phyloP scores from a whole-genome alignment of 164 flowering plant species.

The Vitis amurensis region DNA sequence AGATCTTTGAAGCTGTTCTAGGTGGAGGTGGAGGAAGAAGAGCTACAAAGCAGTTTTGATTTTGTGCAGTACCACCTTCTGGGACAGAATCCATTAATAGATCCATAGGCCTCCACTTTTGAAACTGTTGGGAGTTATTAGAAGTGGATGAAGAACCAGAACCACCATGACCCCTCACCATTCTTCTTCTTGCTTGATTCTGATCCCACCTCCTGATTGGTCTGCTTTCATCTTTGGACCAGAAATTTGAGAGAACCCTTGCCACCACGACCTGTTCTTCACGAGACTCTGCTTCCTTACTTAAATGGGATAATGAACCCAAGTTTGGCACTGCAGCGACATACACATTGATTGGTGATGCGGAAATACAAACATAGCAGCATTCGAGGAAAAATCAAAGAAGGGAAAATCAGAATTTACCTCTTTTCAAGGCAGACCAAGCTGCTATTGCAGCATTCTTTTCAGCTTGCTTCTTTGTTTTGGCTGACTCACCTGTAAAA shows the following conservation, averaged over 20 bases:
- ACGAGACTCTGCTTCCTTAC: constrained; percentile 27
- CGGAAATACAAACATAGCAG: neutral
- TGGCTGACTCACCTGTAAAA: constrained; percentile 74
- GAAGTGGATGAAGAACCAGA: constrained; percentile 15
- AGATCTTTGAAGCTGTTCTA: constrained; percentile 31
- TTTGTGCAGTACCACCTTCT: constrained; percentile 24
- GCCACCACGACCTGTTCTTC: constrained; percentile 50
- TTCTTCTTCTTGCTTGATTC: constrained; percentile 37
- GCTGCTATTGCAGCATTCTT: constrained; percentile 90
- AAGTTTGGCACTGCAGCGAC: constrained; percentile 38
- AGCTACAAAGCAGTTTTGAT: constrained; percentile 32
- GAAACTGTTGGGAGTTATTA: constrained; percentile 13
- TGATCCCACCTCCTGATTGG: constrained; percentile 30
- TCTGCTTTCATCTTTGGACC: constrained; percentile 41
- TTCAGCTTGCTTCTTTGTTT: constrained; percentile 89
- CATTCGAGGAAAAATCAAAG: neutral
- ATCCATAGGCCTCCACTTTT: constrained; percentile 30
- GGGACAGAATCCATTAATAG: constrained; percentile 22
- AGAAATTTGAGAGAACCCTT: constrained; percentile 42
- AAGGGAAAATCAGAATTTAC: constrained; percentile 23
- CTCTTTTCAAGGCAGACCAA: constrained; percentile 67
- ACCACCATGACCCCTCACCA: constrained; percentile 18
- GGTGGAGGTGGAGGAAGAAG: constrained; percentile 46
- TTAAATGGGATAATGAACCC: constrained; percentile 24
- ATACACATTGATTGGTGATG: constrained; percentile 10